Base-by-base conservation (phyloP, 2,329 filamentous ascomycete genomes). In the Xylaria sp. region DNA sequence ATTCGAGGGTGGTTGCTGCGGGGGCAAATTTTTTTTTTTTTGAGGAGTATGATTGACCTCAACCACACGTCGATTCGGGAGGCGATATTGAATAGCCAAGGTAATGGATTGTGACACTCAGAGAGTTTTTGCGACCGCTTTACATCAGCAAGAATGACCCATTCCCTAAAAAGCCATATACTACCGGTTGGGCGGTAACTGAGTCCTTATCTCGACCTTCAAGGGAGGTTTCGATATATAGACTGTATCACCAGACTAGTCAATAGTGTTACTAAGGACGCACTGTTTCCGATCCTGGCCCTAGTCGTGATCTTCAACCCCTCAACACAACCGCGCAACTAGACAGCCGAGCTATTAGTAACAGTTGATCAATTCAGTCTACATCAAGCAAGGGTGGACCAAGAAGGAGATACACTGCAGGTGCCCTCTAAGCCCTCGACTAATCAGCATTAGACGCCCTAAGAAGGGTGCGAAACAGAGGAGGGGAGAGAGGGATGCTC, bases 381-480 rank as follows among this genome's bases (percentile, higher is more conserved):
- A 28, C 9, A 65, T n/a, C 15, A n/a, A 18, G 57, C 56, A 32
- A 32, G 28, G 36, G 61, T 39, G 62, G 52, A 28, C 52, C 48
- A 60, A 36, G 41, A 56, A 41, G 13, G 30, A 59, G 60, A 60
- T 56, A 62, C 39, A 18, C 9, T 30, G 34, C 20, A 52, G 18
- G 48, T 45, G n/a, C n/a, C 23, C 50, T 57, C 46, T 48, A 15
- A 41, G 20, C 34, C 50, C 30, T 62, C 23, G 58, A 53, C 58
- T 57, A 52, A 41, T 48, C 39, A 28, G 32, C 34, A 59, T 59
- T 58, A 63, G 66, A 46, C 53, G 55, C 55, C 52, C 46, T 50
- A 48, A 36, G 52, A 60, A 66, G 39, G 39, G 48, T 63, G 32
- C 66, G 55, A 66, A 68, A 66, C 66, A 48, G 57, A 28, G 12